Evolutionary conservation across 2,329 filamentous ascomycete genomes (phyloP), one percentile per base, ranked within the genome.

Genomic region (Penicillium sp.): DNA sequence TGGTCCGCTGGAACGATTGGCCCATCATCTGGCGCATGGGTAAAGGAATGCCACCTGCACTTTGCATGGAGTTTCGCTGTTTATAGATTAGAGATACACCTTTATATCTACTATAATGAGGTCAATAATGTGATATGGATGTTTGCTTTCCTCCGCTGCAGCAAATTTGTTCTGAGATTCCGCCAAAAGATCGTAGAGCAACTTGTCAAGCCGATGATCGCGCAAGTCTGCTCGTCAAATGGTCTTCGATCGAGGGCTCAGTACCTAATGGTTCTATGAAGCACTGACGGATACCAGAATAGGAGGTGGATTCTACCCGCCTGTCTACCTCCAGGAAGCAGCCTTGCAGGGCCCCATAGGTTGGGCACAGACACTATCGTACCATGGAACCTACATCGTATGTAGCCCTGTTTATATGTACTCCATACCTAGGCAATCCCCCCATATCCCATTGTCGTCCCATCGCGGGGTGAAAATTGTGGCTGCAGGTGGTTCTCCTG

Each of bases 61-160:
- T 50, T 52, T 51, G 47, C 51, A 52, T 56, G 46, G 49, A 52
- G 49, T 55, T 47, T 53, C 28, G 29, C 53, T 57, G 52, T 58
- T 58, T 57, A 60, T 60, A 60, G 55, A 61, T 52, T 45, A 53
- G 56, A 40, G 57, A 53, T 57, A 57, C 46, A 53, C 49, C 39
- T 53, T 50, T 50, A 47, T 48, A 36, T 50, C 22, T 50, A 45
- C 55, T 46, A 31, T 46, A 40, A 57, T 38, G 46, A 52, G 36
- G 45, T 36, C 19, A 53, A 48, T 59, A 56, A 61, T 58, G 56
- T 58, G 58, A 55, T 31, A 60, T 53, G 56, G 48, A 53, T 35
- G 7, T 43, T 42, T 36, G 29, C 25, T 22, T 35, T 44, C 40
- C n/a, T 8, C 4, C 22, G 22, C 22, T 7, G 8, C 22, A 7